Conservation (phyloP, 2,329 filamentous ascomycete species). For the Penicillium sp. region DNA sequence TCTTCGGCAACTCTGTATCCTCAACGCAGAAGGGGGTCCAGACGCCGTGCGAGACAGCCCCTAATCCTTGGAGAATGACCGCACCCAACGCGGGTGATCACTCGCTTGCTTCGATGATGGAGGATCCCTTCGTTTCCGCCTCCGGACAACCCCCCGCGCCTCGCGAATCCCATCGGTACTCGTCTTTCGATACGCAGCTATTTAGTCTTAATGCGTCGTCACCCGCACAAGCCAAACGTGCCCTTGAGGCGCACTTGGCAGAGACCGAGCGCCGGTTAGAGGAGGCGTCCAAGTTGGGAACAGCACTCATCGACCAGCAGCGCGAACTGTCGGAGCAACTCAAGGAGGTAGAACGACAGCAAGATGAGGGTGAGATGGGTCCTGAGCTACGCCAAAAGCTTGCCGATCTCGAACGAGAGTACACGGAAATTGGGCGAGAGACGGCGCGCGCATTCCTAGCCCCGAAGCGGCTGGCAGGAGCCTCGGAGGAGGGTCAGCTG, state of each 20-base stretch:
- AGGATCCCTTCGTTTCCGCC: constrained; percentile 60
- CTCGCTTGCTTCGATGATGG: constrained; percentile 27
- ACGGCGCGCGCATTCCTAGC: constrained; percentile 83
- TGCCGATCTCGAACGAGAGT: constrained; percentile 85
- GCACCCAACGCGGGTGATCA: constrained; percentile 15
- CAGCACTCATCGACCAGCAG: constrained; percentile 80
- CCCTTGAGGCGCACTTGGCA: constrained; percentile 83
- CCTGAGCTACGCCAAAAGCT: constrained; percentile 78
- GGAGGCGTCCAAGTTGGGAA: constrained; percentile 85
- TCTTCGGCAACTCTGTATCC: constrained; percentile 2
- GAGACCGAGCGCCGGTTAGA: constrained; percentile 90
- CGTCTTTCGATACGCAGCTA: constrained; percentile 74
- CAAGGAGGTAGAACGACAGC: constrained; percentile 75
- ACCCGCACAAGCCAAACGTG: constrained; percentile 80
- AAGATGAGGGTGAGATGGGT: constrained; percentile 73
- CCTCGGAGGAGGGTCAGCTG: constrained; percentile 55
- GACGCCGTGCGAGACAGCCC: constrained; percentile 17
- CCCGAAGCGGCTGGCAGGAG: constrained; percentile 73
- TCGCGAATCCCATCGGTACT: constrained; percentile 64
- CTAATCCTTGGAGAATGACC: constrained; percentile 16
- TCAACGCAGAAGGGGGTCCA: constrained; percentile 8
- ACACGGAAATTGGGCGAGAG: constrained; percentile 88
- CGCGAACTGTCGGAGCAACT: constrained; percentile 77
- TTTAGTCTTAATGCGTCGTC: constrained; percentile 80
- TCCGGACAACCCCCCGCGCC: constrained; percentile 44